phyloP scores from a whole-genome alignment of 1,139 yeast species.

The Magnusiomyces sp. region DNA sequence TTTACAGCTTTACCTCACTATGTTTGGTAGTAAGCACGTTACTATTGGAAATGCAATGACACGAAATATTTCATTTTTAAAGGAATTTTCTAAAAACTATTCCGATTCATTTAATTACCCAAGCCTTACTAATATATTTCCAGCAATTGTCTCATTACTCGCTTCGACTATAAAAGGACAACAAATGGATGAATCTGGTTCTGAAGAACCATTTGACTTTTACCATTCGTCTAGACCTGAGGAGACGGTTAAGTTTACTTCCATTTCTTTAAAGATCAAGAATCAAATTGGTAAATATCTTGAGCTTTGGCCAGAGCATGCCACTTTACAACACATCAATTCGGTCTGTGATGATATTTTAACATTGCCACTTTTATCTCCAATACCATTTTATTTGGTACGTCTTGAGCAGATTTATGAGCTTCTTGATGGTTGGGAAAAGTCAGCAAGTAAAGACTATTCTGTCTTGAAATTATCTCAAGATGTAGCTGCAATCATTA shows the following conservation, averaged over 20 bases:
- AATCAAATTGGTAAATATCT: conserved; percentile 43
- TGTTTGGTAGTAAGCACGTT: conserved; percentile 9
- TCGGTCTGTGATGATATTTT: conserved; percentile 64
- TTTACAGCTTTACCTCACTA: conserved; percentile 10
- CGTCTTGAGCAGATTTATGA: conserved; percentile 84
- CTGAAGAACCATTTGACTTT: conserved; percentile 42
- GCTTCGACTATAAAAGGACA: conserved; percentile 12
- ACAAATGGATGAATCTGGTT: conserved; percentile 6
- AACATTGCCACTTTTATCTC: conserved; percentile 52
- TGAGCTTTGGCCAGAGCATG: conserved; percentile 90
- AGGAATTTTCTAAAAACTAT: conserved; percentile 8
- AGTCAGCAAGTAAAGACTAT: conserved; percentile 75
- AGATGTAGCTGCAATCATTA: conserved; percentile 57
- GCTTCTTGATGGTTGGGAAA: conserved; percentile 84
- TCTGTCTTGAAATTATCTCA: conserved; percentile 51
- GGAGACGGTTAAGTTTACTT: conserved; percentile 56
- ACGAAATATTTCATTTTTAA: conserved; percentile 10
- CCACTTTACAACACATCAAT: conserved; percentile 63
- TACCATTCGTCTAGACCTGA: conserved; percentile 56
- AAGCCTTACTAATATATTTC: conserved; percentile 9
- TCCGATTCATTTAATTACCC: conserved; percentile 9
- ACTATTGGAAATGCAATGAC: conserved; percentile 6
- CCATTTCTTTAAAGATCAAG: conserved; percentile 43
- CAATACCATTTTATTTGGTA: conserved; percentile 69
- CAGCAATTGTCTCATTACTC: conserved; percentile 8